These are phyloP conservation scores for Boletus reticuloceps DNA, from an alignment of 768 basidiomycete species.

Conservation along the genomic window DNA sequence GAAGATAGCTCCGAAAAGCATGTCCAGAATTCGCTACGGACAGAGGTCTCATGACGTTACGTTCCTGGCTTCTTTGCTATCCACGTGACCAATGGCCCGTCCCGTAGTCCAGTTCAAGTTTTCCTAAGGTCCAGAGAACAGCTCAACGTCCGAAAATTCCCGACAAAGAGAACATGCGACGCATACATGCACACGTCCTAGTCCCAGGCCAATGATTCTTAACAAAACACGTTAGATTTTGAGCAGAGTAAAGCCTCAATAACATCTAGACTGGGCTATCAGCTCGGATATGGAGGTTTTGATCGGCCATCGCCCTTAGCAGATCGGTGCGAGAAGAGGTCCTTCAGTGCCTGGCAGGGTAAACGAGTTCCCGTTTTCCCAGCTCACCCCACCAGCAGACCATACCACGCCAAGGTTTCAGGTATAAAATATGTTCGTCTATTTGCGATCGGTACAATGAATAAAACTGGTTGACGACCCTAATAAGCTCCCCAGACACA, in stretches of 20 bases:
- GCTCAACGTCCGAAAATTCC: neutral
- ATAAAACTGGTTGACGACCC: conserved; percentile 9
- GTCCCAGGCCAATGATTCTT: neutral
- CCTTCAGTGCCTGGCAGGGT: neutral
- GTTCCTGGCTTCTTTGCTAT: neutral
- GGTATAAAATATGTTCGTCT: conserved; percentile 20
- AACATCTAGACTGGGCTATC: conserved; percentile 1
- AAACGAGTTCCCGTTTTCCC: neutral
- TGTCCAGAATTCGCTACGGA: neutral
- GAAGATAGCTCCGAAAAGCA: neutral
- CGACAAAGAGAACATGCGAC: neutral
- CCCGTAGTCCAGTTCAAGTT: neutral
- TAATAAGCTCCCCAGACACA: conserved; percentile 2
- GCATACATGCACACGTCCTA: neutral
- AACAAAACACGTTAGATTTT: neutral
- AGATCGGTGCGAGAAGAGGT: neutral
- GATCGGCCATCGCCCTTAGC: neutral
- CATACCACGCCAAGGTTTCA: conserved; percentile 11
- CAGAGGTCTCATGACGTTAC: conserved; percentile 3
- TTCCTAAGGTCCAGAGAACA: too few species aligned
- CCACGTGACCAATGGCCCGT: conserved; percentile 1
- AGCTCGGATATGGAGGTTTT: neutral
- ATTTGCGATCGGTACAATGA: conserved; percentile 24
- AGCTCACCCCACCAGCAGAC: conserved; percentile 4
- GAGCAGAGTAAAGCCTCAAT: neutral